phyloP scores from a whole-genome alignment of 495 filamentous ascomycete species.

The Penicillium soppii region DNA sequence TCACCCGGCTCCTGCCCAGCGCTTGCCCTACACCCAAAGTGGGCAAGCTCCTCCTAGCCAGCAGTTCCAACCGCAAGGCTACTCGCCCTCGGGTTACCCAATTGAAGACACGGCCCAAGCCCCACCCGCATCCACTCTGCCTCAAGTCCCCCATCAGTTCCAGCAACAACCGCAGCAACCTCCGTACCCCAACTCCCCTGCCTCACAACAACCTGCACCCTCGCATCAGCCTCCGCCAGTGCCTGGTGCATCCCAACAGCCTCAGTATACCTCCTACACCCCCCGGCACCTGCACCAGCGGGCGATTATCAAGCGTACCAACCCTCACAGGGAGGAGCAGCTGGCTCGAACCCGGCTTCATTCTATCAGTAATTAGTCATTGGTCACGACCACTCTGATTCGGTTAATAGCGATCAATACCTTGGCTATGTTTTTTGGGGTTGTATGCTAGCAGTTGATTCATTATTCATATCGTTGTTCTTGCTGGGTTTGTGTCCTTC shows the following conservation, averaged over 20 bases:
- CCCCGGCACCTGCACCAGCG: conserved; percentile 30
- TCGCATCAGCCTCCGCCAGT: conserved; percentile 46
- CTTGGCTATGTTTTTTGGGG: not conserved
- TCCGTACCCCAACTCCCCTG: conserved; percentile 44
- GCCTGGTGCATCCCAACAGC: conserved; percentile 39
- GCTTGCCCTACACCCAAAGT: conserved; percentile 46
- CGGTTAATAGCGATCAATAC: not conserved
- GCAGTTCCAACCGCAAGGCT: conserved; percentile 48
- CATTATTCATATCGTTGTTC: not conserved
- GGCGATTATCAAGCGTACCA: conserved; percentile 55
- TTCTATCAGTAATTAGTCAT: conserved; percentile 38
- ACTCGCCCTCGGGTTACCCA: conserved; percentile 60
- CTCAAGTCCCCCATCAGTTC: conserved; percentile 28
- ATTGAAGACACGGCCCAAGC: conserved; percentile 51
- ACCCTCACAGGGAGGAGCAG: conserved; percentile 31
- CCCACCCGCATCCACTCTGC: conserved; percentile 27
- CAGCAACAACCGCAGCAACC: conserved; percentile 43
- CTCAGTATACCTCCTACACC: conserved; percentile 41
- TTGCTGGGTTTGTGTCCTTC: conserved; percentile 12
- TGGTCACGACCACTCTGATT: not conserved
- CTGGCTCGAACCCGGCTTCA: conserved; percentile 41
- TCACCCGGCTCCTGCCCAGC: conserved; percentile 28
- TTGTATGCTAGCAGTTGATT: not conserved
- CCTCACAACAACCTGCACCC: conserved; percentile 48
- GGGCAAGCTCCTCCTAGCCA: conserved; percentile 40